These are phyloP conservation scores for Fonsecaea monophora DNA, from an alignment of 2,329 filamentous ascomycete species.

Conservation along the genomic window DNA sequence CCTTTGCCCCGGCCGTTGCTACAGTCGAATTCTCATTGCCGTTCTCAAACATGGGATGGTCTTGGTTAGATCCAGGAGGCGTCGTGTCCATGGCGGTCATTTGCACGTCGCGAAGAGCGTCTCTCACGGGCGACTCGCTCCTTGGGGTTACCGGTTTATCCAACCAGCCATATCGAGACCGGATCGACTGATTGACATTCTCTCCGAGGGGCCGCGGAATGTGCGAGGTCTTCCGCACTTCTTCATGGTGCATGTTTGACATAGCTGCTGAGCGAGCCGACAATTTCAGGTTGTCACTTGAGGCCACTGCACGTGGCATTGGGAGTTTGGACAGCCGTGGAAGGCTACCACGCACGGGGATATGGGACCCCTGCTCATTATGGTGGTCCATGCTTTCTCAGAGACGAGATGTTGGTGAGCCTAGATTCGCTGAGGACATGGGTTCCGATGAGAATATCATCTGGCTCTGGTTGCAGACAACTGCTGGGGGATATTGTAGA, in stretches of 20 bases:
- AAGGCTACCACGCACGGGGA: conserved; percentile 31
- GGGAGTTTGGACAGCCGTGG: conserved; percentile 39
- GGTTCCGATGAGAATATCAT: neutral
- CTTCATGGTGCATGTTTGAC: conserved; percentile 32
- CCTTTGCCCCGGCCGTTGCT: conserved; percentile 21
- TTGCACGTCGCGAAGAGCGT: conserved; percentile 33
- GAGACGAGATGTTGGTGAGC: neutral
- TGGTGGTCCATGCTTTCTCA: conserved; percentile 35
- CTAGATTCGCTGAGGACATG: neutral
- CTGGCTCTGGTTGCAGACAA: conserved; percentile 18
- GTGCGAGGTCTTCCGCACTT: conserved; percentile 31
- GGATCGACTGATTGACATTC: conserved; percentile 32
- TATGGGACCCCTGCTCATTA: conserved; percentile 26
- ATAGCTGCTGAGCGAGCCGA: conserved; percentile 22
- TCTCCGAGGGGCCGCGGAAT: conserved; percentile 34
- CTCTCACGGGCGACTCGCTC: conserved; percentile 34
- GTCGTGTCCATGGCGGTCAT: conserved; percentile 34
- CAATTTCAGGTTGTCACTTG: conserved; percentile 34
- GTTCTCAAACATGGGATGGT: conserved; percentile 35
- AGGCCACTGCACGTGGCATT: conserved; percentile 36
- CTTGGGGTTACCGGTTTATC: conserved; percentile 22
- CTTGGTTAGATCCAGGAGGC: conserved; percentile 35
- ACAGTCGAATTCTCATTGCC: conserved; percentile 36
- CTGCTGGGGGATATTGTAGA: neutral
- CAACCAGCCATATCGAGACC: conserved; percentile 33